phyloP scores from a whole-genome alignment of 176 grass and related monocot genomes.

The Rhynchospora tenuis region DNA sequence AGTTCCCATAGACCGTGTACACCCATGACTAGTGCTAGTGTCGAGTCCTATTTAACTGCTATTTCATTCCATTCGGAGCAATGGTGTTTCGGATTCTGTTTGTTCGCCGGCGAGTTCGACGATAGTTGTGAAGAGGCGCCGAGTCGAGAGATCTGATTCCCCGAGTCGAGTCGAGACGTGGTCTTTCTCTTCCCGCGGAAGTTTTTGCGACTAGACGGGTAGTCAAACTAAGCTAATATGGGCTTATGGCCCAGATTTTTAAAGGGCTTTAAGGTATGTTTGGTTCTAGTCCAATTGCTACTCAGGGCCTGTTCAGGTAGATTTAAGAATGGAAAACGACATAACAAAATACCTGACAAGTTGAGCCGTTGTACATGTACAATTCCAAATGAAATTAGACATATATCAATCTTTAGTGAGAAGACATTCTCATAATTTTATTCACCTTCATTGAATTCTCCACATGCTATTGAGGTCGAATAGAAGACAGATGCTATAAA shows the following conservation, averaged over 20 bases:
- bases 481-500: too few relatives aligned
- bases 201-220: background rate
- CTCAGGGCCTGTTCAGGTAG: too few relatives aligned
- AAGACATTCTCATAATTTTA: background rate
- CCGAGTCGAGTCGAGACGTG: background rate
- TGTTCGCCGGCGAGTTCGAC: background rate
- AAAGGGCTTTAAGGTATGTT: background rate
- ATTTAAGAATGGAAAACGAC: too few relatives aligned
- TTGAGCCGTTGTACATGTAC: too few relatives aligned
- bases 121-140: background rate
- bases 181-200: background rate
- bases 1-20: constrained; percentile 92
- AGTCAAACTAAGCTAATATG: background rate
- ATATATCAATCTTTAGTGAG: background rate
- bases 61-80: background rate
- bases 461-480: background rate
- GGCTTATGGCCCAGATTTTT: background rate
- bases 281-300: too few relatives aligned
- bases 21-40: constrained; percentile 41
- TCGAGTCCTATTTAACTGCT: background rate
- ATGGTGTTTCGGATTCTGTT: background rate
- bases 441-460: background rate
- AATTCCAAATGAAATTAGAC: background rate
- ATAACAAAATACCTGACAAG: too few relatives aligned
- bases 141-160: too few relatives aligned